Conservation (phyloP, 495 filamentous ascomycete genomes). For the Neurospora sp. region DNA sequence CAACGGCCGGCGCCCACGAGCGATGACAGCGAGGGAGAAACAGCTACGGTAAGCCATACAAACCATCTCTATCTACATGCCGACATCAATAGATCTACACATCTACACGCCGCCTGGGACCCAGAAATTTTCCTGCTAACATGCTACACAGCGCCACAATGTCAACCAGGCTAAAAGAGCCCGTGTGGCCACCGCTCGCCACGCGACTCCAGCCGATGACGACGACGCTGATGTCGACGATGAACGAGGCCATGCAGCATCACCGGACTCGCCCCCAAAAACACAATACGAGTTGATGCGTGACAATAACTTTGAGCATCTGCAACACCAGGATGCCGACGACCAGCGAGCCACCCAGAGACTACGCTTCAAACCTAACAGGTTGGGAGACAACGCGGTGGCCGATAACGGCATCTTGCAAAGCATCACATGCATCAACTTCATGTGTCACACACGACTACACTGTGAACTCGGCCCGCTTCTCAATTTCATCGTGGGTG, state of each 20-base stretch:
- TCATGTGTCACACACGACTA: slow-evolving; percentile 86
- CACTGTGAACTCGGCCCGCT: slow-evolving; percentile 76
- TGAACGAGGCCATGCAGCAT: neutral
- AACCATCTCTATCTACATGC: neutral
- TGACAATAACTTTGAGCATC: slow-evolving; percentile 42
- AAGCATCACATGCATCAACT: slow-evolving; percentile 75
- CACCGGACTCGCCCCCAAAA: slow-evolving; percentile 25
- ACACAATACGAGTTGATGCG: slow-evolving; percentile 43
- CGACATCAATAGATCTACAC: neutral
- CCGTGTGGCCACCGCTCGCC: slow-evolving; percentile 36
- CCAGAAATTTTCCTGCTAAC: neutral
- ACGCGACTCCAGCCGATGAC: slow-evolving; percentile 23
- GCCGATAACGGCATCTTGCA: slow-evolving; percentile 81
- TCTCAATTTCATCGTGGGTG: slow-evolving; percentile 95
- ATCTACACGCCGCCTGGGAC: neutral
- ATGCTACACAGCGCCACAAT: neutral
- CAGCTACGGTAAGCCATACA: neutral
- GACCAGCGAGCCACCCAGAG: slow-evolving; percentile 65
- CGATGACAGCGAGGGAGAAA: slow-evolving; percentile 40
- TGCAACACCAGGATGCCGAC: slow-evolving; percentile 44
- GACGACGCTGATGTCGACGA: slow-evolving; percentile 24
- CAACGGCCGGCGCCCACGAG: slow-evolving; percentile 22
- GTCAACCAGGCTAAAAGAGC: neutral
- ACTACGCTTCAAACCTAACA: slow-evolving; percentile 44
- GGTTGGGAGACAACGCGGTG: slow-evolving; percentile 54